Conservation (phyloP, 2,329 filamentous ascomycete genomes). For the Seiridium cupressi region DNA sequence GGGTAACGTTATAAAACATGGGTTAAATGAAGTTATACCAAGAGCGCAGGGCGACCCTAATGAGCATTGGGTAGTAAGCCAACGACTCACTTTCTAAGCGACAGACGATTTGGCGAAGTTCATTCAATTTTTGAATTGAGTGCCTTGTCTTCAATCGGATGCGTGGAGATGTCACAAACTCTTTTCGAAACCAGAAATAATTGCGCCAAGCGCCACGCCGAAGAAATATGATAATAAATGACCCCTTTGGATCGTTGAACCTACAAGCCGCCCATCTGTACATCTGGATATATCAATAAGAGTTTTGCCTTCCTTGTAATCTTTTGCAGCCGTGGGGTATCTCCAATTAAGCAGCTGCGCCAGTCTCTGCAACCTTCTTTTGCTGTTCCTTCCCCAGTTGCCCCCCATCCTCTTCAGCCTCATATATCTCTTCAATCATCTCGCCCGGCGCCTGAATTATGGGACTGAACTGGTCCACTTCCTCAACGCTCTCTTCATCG, state of each 20-base stretch:
- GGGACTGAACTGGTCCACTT: constrained; percentile 33
- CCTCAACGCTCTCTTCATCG: constrained; percentile 27
- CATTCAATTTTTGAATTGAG: no score
- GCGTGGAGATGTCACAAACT: no score
- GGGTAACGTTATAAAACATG: no score
- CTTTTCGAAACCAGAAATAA: no score
- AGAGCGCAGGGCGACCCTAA: no score
- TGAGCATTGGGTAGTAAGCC: no score
- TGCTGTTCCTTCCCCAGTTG: not conserved
- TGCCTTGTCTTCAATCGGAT: no score
- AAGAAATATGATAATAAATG: not conserved
- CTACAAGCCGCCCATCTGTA: constrained; percentile 2
- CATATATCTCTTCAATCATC: constrained; percentile 31
- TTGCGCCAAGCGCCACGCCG: constrained; percentile 4
- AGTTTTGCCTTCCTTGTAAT: not conserved
- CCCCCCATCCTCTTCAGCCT: constrained; percentile 16
- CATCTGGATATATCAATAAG: not conserved
- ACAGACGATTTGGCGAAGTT: no score
- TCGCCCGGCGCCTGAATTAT: constrained; percentile 25
- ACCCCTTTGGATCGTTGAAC: not conserved
- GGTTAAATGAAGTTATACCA: no score
- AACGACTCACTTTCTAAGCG: no score
- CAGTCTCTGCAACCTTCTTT: not conserved
- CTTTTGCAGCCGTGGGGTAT: not conserved
- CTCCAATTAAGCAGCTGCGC: not conserved